Evolutionary conservation across 345 rosid species (phyloP).

Genomic region (Pistacia integerrima): DNA sequence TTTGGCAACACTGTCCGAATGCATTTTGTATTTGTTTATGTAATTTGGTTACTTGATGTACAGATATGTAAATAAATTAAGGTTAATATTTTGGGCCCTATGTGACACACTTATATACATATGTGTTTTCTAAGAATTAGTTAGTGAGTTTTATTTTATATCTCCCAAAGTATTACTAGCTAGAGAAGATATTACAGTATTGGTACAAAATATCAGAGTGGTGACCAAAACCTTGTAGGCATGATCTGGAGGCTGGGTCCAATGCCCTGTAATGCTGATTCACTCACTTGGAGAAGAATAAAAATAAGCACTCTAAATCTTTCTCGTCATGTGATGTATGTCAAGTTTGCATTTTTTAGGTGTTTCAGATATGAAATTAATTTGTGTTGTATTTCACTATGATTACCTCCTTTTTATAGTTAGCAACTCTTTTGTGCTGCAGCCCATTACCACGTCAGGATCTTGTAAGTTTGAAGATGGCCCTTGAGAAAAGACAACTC

Average conservation of each 20-base stretch:
- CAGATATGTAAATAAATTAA: too few relatives aligned
- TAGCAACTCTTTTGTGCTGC: conserved; percentile 20
- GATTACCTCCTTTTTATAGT: conserved; percentile 16
- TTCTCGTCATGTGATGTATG: background rate
- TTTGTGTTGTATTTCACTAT: background rate
- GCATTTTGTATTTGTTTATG: too few relatives aligned
- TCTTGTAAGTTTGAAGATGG: conserved; percentile 97
- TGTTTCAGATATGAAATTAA: conserved; percentile 3
- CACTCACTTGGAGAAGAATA: background rate
- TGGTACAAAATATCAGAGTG: background rate
- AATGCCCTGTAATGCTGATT: background rate
- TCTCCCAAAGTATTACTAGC: too few relatives aligned
- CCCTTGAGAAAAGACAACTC: conserved; percentile 76
- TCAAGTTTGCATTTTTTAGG: background rate
- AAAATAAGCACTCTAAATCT: background rate
- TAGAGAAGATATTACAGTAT: background rate
- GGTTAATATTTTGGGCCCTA: too few relatives aligned
- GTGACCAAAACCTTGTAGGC: background rate
- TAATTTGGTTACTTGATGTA: too few relatives aligned
- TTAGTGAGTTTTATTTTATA: too few relatives aligned
- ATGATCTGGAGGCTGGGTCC: background rate
- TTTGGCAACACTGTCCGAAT: too few relatives aligned
- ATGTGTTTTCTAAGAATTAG: too few relatives aligned
- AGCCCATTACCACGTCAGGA: conserved; percentile 93
- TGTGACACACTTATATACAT: too few relatives aligned